Conservation (phyloP, 768 basidiomycete species). For the Lentinula edodes region DNA sequence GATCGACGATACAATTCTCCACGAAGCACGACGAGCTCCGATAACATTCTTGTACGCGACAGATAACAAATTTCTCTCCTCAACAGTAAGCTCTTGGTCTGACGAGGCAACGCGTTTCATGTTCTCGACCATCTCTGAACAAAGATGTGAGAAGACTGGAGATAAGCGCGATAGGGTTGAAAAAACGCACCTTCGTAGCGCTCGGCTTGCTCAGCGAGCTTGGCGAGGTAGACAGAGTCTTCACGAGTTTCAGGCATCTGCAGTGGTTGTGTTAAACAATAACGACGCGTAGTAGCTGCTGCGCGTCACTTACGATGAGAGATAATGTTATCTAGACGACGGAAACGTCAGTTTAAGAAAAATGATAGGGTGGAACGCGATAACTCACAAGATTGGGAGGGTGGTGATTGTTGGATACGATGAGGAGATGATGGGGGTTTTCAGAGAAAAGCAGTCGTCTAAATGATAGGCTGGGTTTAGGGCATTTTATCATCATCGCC, state of each 20-base stretch:
- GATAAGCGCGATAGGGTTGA: slow-evolving; percentile 10
- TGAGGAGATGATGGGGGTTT: slow-evolving; percentile 8
- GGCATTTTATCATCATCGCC: background rate
- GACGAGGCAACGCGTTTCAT: slow-evolving; percentile 99
- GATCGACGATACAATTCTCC: slow-evolving; percentile 97
- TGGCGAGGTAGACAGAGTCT: slow-evolving; percentile 99
- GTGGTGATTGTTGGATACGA: background rate
- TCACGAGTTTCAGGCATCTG: slow-evolving; percentile 86
- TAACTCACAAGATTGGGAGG: background rate
- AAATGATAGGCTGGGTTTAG: background rate
- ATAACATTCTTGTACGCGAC: slow-evolving; percentile 99
- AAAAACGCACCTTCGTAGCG: slow-evolving; percentile 82
- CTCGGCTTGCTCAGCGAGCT: slow-evolving; percentile 99
- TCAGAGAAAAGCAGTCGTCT: background rate
- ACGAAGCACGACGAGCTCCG: slow-evolving; percentile 95
- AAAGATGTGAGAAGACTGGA: slow-evolving; percentile 7
- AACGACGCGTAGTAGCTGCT: slow-evolving; percentile 8
- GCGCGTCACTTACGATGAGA: slow-evolving; percentile 8
- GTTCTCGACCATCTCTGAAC: slow-evolving; percentile 93
- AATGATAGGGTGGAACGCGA: background rate
- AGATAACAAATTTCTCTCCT: slow-evolving; percentile 96
- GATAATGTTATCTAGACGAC: slow-evolving; percentile 1
- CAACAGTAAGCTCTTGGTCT: slow-evolving; percentile 96
- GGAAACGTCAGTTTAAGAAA: background rate
- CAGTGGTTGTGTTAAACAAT: background rate